Base-by-base conservation (phyloP, 129 eudicot species). In the Artemisia argyi region DNA sequence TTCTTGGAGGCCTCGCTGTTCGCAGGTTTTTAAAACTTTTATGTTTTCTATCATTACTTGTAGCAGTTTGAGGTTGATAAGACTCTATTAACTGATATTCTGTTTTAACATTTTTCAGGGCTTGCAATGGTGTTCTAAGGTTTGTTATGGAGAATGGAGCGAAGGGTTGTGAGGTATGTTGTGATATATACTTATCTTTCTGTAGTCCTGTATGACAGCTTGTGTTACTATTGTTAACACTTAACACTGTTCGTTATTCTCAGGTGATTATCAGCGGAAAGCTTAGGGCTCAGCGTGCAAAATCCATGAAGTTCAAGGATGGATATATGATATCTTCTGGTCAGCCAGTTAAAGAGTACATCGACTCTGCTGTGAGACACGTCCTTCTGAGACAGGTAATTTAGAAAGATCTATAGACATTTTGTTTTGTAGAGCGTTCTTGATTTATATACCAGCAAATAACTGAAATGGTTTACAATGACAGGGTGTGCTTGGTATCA, bases 61-160 rank as follows among this genome's bases (percentile, higher is more conserved):
- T 39, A 7, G 46, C 46, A 7, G 46, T 39, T 7, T 39, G 46
- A 39, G 11, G 46, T 5, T 35, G 12, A 62, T 5, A 15, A 13
- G 19, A 14, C 50, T 7, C 49, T 7, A 65, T 65, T 12, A 35
- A 44, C 30, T 42, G 54, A 65, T 39, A 11, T 5, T 42, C 28
- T 2, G 1, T 11, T 20, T 20, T 7, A 4, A 3, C 5, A 46
- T 2, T 76, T 65, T 58, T 35, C 18, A 82, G 89, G 83, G 89
- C 93, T 42, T 84, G 93, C 78, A 84, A 87, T 82, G 93, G 93
- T 71, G 93, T 87, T 24, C 15, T 86, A 22, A 62, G 87, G 50
- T 86, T 86, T 73, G 85, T 87, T 4, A 87, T 84, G 92, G 89
- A 83, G 79, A 84, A 78, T 30, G 92, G 92, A 20, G 92, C 92